Percentiles rank a stretch among this genome's conserved stretches.
These are phyloP conservation scores for Euphorbia celastroides DNA, from an alignment of 441 rosid genomes.

Conservation along the genomic window DNA sequence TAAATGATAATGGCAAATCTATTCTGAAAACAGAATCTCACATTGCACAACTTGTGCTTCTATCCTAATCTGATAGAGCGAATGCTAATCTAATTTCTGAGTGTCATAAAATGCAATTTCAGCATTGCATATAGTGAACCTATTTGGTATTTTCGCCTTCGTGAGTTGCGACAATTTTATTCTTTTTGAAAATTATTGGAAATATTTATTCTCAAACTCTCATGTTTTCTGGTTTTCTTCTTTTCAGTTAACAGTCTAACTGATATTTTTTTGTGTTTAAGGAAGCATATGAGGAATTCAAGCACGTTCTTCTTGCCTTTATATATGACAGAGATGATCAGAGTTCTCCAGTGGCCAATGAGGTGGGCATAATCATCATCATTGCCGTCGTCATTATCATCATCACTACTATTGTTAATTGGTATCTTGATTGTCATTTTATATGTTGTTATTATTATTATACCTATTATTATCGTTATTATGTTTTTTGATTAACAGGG, in stretches of 20 bases:
- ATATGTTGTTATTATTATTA: background rate
- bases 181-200: background rate
- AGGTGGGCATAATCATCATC: conserved; percentile 40
- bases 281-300: conserved; percentile 99
- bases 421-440: background rate
- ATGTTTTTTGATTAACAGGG: background rate
- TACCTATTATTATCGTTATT: no score
- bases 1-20: background rate
- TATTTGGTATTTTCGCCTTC: background rate
- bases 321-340: conserved; percentile 76
- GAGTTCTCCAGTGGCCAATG: conserved; percentile 81
- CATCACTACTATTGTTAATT: background rate
- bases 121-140: background rate
- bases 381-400: no score
- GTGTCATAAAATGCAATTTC: background rate
- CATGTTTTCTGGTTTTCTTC: background rate
- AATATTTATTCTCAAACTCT: background rate
- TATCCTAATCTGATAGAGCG: background rate
- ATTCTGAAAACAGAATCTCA: background rate
- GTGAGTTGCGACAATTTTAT: background rate
- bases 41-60: background rate
- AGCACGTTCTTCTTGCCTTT: conserved; percentile 89
- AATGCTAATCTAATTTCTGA: background rate
- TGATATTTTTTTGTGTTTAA: conserved; percentile 40
- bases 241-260: conserved; percentile 19